Evolutionary conservation across 2,329 filamentous ascomycete species (phyloP).

Genomic region (Neoascochyta sp.): DNA sequence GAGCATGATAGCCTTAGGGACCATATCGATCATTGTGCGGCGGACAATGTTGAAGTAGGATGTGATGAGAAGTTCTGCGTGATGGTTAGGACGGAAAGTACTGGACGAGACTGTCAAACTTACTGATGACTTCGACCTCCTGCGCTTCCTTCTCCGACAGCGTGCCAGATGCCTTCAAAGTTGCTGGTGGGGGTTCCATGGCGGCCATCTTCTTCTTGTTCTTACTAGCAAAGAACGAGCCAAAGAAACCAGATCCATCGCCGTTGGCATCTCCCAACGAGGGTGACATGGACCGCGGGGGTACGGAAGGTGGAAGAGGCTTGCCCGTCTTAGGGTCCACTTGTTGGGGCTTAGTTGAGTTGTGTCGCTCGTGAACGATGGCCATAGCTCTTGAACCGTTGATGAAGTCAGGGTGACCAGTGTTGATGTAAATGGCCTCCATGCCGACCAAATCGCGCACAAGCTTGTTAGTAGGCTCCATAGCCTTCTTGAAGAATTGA

Average conservation of each 20-base stretch:
- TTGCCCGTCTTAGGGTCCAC: constrained; percentile 99
- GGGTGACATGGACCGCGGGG: constrained; percentile 72
- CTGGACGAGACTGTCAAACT: constrained; percentile 37
- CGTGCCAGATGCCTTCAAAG: constrained; percentile 88
- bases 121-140: constrained; percentile 98
- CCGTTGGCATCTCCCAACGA: constrained; percentile 59
- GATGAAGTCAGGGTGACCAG: constrained; percentile 94
- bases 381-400: constrained; percentile 98
- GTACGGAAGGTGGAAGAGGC: constrained; percentile 66
- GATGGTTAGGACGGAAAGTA: constrained; percentile 13
- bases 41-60: constrained; percentile 99
- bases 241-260: constrained; percentile 75
- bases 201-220: constrained; percentile 99
- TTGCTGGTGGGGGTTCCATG: constrained; percentile 93
- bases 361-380: constrained; percentile 91
- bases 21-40: constrained; percentile 99
- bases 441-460: constrained; percentile 89
- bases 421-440: constrained; percentile 98
- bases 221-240: constrained; percentile 97
- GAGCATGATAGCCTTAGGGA: constrained; percentile 98
- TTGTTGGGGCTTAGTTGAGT: constrained; percentile 76
- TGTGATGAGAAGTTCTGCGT: constrained; percentile 80
- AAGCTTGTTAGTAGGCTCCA: constrained; percentile 97
- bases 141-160: constrained; percentile 91
- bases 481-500: constrained; percentile 92